These are phyloP conservation scores for Colletotrichum shisoi DNA, from an alignment of 2,329 filamentous ascomycete genomes.

Conservation along the genomic window DNA sequence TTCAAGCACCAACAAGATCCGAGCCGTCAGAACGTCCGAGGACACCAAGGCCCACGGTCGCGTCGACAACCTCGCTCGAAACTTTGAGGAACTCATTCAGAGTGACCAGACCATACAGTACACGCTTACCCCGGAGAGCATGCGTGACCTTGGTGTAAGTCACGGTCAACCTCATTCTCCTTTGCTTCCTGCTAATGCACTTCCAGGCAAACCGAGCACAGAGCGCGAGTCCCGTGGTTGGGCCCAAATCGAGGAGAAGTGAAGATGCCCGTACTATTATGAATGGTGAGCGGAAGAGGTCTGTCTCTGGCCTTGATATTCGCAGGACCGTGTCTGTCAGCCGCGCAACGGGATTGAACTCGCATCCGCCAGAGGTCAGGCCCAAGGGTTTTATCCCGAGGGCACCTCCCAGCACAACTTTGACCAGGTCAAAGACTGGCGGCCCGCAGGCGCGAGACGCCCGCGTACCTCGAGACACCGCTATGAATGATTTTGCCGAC, in stretches of 20 bases:
- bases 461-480: constrained; percentile 72
- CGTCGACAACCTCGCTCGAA: constrained; percentile 67
- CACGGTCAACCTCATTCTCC: background rate
- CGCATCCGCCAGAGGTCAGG: constrained; percentile 47
- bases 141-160: constrained; percentile 67
- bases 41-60: constrained; percentile 58
- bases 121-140: constrained; percentile 80
- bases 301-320: constrained; percentile 54
- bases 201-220: constrained; percentile 53
- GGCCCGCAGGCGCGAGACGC: constrained; percentile 71
- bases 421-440: constrained; percentile 47
- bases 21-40: constrained; percentile 65
- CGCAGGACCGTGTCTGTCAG: constrained; percentile 48
- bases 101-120: constrained; percentile 85
- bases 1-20: constrained; percentile 60
- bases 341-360: constrained; percentile 50
- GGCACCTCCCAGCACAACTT: constrained; percentile 46
- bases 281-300: constrained; percentile 48
- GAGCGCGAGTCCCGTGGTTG: constrained; percentile 51
- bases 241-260: constrained; percentile 55
- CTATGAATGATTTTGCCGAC: constrained; percentile 79
- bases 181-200: constrained; percentile 37
- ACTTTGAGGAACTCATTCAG: constrained; percentile 81
- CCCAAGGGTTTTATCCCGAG: constrained; percentile 45
- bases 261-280: constrained; percentile 54